Conservation (phyloP, 306 rosid species). For the Citrullus mucosospermus region DNA sequence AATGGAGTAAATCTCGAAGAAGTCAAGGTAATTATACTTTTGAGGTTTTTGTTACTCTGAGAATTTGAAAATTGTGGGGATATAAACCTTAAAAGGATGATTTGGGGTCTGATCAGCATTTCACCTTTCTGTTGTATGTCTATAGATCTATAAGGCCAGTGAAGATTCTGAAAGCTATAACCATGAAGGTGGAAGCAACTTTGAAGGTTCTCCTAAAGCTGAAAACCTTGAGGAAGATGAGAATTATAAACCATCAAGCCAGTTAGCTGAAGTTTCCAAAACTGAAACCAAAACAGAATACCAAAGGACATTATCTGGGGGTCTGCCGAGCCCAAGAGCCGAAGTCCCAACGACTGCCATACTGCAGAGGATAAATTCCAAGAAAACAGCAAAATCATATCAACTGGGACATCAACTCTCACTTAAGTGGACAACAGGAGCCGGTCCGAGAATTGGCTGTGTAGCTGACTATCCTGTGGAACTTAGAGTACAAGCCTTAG, state of each 20-base stretch:
- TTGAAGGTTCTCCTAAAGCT: slow-evolving; percentile 5
- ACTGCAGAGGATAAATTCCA: slow-evolving; percentile 75
- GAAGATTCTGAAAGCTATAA: slow-evolving; percentile 44
- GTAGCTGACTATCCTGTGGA: slow-evolving; percentile 81
- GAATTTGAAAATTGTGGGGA: background rate
- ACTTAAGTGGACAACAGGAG: slow-evolving; percentile 80
- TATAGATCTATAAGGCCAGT: slow-evolving; percentile 46
- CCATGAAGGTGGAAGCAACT: slow-evolving; percentile 8
- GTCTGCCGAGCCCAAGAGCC: slow-evolving; percentile 82
- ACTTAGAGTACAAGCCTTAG: slow-evolving; percentile 74
- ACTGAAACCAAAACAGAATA: slow-evolving; percentile 16
- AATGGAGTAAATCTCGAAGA: slow-evolving; percentile 61
- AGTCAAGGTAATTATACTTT: slow-evolving; percentile 52
- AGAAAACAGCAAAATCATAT: slow-evolving; percentile 56
- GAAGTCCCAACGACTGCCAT: slow-evolving; percentile 61
- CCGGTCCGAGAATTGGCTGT: slow-evolving; percentile 96
- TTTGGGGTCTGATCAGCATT: background rate
- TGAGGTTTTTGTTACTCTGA: background rate
- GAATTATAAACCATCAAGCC: slow-evolving; percentile 15
- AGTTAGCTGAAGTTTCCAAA: slow-evolving; percentile 17
- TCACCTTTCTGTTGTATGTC: background rate
- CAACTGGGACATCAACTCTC: slow-evolving; percentile 77
- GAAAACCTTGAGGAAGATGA: slow-evolving; percentile 14
- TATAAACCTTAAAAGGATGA: background rate
- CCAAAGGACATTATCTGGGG: slow-evolving; percentile 77